Conservation (phyloP, 2,329 filamentous ascomycete species). For the Fusarium camptoceras region DNA sequence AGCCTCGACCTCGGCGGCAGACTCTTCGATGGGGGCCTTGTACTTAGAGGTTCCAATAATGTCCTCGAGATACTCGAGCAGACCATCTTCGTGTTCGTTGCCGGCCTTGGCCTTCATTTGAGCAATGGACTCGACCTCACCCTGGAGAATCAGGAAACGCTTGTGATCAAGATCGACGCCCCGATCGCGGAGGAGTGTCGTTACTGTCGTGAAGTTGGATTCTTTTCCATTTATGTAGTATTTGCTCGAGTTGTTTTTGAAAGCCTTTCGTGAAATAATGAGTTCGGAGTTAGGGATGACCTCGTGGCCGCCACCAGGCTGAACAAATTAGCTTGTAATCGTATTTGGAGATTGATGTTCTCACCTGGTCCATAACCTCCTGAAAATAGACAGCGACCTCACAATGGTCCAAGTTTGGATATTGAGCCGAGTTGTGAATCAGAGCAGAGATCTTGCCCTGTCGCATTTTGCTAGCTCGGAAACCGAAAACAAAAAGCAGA, state of each 20-base stretch:
- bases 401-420: conserved; percentile 87
- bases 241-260: conserved; percentile 98
- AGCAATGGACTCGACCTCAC: conserved; percentile 97
- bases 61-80: conserved; percentile 96
- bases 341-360: conserved; percentile 35
- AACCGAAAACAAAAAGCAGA: conserved; percentile 97
- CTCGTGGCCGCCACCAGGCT: conserved; percentile 78
- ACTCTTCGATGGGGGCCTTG: conserved; percentile 95
- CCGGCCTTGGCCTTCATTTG: conserved; percentile 99
- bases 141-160: conserved; percentile 95
- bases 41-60: conserved; percentile 99
- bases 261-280: conserved; percentile 89
- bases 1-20: conserved; percentile 87
- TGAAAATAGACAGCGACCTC: conserved; percentile 98
- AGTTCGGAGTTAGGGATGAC: conserved; percentile 86
- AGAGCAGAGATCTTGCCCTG: conserved; percentile 98
- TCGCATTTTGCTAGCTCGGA: conserved; percentile 98
- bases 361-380: conserved; percentile 86
- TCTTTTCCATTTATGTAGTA: conserved; percentile 95
- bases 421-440: conserved; percentile 94
- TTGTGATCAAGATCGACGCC: conserved; percentile 98
- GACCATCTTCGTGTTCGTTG: conserved; percentile 94
- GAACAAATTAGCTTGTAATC: conserved; percentile 44
- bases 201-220: conserved; percentile 93
- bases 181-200: conserved; percentile 83